Base-by-base conservation (phyloP, 495 filamentous ascomycete species). In the Bathelium albidoporum region DNA sequence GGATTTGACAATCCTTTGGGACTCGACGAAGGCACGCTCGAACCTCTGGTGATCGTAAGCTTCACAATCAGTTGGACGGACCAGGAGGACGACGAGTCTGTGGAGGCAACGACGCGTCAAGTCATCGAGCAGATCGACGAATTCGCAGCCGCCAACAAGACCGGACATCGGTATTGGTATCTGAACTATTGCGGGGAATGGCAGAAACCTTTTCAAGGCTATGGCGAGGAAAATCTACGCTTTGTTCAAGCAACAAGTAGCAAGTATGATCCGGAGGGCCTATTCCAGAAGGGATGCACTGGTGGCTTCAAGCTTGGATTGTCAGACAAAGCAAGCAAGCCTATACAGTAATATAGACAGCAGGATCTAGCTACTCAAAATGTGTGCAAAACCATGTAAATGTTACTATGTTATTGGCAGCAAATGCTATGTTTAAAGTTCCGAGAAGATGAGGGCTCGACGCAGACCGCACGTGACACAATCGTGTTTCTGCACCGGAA, bases 241-340 rank as follows among this genome's bases (percentile, higher is more conserved):
- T 65, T 68, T 22, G 66, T 85, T 58, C 60, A 66, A 32, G 59
- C 61, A 24, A 72, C 77, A 39, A 76, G 73, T 1, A 67, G 68
- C 62, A 76, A 78, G 68, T 84, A 80, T 65, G 82, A 84, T 64
- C 80, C 81, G 0, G 65, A 74, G 2, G 75, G 69, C 0, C 70
- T 82, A 1, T 84, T 83, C 62, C 79, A 82, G 76, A 75, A 60
- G 34, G 7, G 34, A 9, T 36, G 62, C 20, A n/a, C 20, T 16
- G 44, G 44, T 2, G 44, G 44, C 11, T 49, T 49, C 20, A 49
- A 49, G 18, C 18, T 49, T 5, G 44, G 44, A 16, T 16, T 22
- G 44, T 5, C 20, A n/a, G 14, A 16, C 1, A n/a, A n/a, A n/a
- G n/a, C n/a, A n/a, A 20, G 44, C 20, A 22, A 20, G 20, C 11